Conservation (phyloP, 768 basidiomycete species). For the Solioccasus polychromus region DNA sequence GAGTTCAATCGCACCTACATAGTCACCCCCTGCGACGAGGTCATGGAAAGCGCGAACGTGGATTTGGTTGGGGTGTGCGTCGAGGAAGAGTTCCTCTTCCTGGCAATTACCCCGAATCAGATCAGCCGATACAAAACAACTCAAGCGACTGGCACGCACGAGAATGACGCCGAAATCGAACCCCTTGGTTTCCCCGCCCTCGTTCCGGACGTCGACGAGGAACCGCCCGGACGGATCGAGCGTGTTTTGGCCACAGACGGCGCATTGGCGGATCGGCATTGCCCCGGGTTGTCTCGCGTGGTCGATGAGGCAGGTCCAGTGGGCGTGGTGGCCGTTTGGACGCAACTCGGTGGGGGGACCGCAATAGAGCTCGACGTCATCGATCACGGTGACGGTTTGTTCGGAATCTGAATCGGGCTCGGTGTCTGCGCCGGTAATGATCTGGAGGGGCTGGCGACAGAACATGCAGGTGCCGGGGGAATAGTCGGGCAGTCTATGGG, state of each 20-base stretch:
- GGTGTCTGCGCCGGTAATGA: conserved; percentile 5
- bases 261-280: conserved; percentile 6
- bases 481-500: conserved; percentile 11
- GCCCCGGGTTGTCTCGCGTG: conserved; percentile 12
- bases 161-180: conserved; percentile 28
- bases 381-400: conserved; percentile 16
- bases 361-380: conserved; percentile 27
- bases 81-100: conserved; percentile 25
- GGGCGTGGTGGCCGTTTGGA: conserved; percentile 23
- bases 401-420: conserved; percentile 6
- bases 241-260: conserved; percentile 17
- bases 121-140: too few species aligned
- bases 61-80: conserved; percentile 14
- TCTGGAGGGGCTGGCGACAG: conserved; percentile 15
- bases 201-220: conserved; percentile 26
- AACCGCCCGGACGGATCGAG: conserved; percentile 15
- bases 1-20: conserved; percentile 14
- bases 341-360: conserved; percentile 17
- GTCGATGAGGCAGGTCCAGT: conserved; percentile 29
- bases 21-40: conserved; percentile 23
- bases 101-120: too few species aligned
- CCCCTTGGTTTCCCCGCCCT: conserved; percentile 23
- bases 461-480: conserved; percentile 26
- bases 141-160: too few species aligned
- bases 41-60: conserved; percentile 25